These are phyloP conservation scores for Coffea eugenioides DNA, from an alignment of 257 asterid species.

Conservation along the genomic window DNA sequence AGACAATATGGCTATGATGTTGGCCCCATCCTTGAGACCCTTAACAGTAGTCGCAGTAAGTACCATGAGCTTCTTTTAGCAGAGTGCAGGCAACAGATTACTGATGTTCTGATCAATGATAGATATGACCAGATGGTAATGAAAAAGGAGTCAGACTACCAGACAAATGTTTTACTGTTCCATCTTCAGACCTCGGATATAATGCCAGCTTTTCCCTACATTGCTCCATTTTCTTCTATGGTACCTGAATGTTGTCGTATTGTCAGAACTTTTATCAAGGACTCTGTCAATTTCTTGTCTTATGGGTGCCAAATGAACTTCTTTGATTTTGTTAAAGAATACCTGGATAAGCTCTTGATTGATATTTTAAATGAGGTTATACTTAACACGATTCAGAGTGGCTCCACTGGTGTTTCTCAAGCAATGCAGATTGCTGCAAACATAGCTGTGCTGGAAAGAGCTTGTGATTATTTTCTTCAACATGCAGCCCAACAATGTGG, in stretches of 20 bases:
- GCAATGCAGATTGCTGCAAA: conserved; percentile 99
- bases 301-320: conserved; percentile 79
- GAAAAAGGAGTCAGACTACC: conserved; percentile 94
- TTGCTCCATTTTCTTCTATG: conserved; percentile 88
- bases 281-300: conserved; percentile 75
- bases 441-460: conserved; percentile 78
- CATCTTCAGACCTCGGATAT: conserved; percentile 89
- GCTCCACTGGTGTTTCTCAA: conserved; percentile 67
- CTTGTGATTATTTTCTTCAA: conserved; percentile 89
- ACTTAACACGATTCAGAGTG: conserved; percentile 55
- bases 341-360: conserved; percentile 79
- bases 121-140: conserved; percentile 79
- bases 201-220: conserved; percentile 94
- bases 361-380: conserved; percentile 73
- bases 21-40: conserved; percentile 58
- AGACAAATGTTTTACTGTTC: conserved; percentile 72
- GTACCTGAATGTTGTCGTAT: conserved; percentile 87
- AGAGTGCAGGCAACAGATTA: conserved; percentile 69
- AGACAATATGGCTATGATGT: conserved; percentile 88
- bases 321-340: conserved; percentile 72
- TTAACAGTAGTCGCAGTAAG: conserved; percentile 72
- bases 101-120: conserved; percentile 49
- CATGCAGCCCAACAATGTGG: conserved; percentile 99
- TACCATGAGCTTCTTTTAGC: conserved; percentile 82
- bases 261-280: conserved; percentile 74